Evolutionary conservation across 1,284 basidiomycete genomes (phyloP).

Genomic region (Sanghuangporus sanghuang): DNA sequence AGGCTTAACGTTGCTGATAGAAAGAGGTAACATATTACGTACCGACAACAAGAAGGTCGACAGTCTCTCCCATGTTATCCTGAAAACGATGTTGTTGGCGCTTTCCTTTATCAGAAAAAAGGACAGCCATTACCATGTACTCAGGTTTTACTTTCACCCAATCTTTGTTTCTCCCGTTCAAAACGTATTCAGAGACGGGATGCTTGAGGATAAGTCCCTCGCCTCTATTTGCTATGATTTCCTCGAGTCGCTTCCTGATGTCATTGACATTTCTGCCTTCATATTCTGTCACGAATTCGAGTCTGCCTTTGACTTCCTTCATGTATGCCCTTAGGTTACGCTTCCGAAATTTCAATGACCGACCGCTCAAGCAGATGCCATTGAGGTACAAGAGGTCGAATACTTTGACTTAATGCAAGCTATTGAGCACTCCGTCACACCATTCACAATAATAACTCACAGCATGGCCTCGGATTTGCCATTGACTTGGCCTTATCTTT

Average conservation of each 20-base stretch:
- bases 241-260: constrained; percentile 72
- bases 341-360: constrained; percentile 61
- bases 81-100: constrained; percentile 25
- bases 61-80: constrained; percentile 87
- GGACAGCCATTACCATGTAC: constrained; percentile 65
- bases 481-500: constrained; percentile 70
- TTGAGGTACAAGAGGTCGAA: constrained; percentile 91
- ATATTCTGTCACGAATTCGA: constrained; percentile 73
- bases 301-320: constrained; percentile 62
- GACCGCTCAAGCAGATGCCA: constrained; percentile 61
- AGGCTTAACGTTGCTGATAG: not conserved
- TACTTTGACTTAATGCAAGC: constrained; percentile 67
- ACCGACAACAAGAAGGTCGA: constrained; percentile 87
- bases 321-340: constrained; percentile 62
- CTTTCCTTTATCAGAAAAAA: not conserved
- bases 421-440: not conserved
- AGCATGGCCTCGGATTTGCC: constrained; percentile 79
- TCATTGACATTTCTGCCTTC: constrained; percentile 76
- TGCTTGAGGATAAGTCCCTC: constrained; percentile 93
- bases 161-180: constrained; percentile 81
- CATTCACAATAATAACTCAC: constrained; percentile 43
- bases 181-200: constrained; percentile 68
- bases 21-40: constrained; percentile 23
- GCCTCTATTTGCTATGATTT: constrained; percentile 76
- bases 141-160: constrained; percentile 97